These are phyloP conservation scores for Pelomyxa schiedti DNA, from an alignment of 78 protist species.

Conservation along the genomic window DNA sequence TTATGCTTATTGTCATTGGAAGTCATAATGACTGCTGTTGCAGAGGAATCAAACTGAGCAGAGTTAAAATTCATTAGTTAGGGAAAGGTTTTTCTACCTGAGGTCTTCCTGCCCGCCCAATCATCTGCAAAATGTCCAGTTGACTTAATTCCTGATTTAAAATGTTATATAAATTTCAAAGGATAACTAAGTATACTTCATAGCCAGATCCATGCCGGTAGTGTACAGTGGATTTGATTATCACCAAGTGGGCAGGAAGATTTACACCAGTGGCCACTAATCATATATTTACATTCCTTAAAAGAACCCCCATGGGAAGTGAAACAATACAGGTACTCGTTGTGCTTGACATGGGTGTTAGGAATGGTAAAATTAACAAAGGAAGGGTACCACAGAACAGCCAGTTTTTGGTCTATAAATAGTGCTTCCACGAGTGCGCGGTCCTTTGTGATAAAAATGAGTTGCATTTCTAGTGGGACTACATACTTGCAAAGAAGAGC, in stretches of 20 bases:
- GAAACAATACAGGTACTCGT: not conserved
- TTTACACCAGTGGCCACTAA: constrained; percentile 49
- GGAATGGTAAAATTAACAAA: no score
- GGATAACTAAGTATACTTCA: no score
- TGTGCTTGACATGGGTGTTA: no score
- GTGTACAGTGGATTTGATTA: constrained; percentile 14
- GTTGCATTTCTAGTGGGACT: no score
- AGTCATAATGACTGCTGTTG: not conserved
- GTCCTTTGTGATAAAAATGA: not conserved
- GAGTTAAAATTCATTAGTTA: not conserved
- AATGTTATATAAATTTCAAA: no score
- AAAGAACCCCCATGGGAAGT: not conserved
- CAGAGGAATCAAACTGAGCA: not conserved
- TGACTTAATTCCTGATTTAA: not conserved
- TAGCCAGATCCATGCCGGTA: constrained; percentile 13
- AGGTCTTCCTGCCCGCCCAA: constrained; percentile 26
- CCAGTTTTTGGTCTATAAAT: not conserved
- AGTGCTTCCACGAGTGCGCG: not conserved
- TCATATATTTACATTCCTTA: not conserved
- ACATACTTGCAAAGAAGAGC: no score
- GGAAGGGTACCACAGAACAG: no score
- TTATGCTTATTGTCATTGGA: not conserved
- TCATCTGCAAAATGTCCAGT: constrained; percentile 6
- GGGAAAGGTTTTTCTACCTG: not conserved
- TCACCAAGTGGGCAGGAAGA: constrained; percentile 47